Evolutionary conservation across 202 grass and related monocot species (phyloP).

Genomic region (Cymbopogon flexuosus): DNA sequence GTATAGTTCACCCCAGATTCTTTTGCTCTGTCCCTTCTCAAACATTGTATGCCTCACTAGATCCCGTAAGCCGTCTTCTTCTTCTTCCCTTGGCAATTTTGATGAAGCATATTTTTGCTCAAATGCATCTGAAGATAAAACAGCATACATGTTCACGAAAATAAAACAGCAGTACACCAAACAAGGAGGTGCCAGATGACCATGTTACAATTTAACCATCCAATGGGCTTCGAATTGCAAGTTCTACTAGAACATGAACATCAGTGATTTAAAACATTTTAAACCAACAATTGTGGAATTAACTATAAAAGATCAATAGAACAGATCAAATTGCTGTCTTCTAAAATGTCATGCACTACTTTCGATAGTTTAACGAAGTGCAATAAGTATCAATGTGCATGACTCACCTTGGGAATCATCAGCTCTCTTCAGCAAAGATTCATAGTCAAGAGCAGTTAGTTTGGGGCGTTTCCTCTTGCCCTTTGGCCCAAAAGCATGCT

Average conservation of each 20-base stretch:
- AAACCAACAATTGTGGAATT: neutral
- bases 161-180: neutral
- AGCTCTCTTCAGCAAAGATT: constrained; percentile 74
- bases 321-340: neutral
- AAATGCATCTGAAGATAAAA: constrained; percentile 49
- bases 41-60: constrained; percentile 98
- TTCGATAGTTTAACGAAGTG: neutral
- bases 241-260: neutral
- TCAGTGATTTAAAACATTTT: neutral
- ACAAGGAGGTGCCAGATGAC: neutral
- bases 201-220: neutral
- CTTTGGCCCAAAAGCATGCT: constrained; percentile 92
- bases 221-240: neutral
- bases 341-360: neutral
- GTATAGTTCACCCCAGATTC: constrained; percentile 99
- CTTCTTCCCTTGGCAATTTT: constrained; percentile 59
- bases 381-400: neutral
- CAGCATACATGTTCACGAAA: neutral
- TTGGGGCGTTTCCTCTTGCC: constrained; percentile 81
- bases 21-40: constrained; percentile 96
- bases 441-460: constrained; percentile 60
- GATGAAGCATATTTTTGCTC: constrained; percentile 67
- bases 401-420: constrained; percentile 77
- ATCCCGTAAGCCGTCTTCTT: constrained; percentile 93
- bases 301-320: neutral